Base-by-base conservation (phyloP, 352 stramenopile genomes). In the Elongisporangium senticosum region DNA sequence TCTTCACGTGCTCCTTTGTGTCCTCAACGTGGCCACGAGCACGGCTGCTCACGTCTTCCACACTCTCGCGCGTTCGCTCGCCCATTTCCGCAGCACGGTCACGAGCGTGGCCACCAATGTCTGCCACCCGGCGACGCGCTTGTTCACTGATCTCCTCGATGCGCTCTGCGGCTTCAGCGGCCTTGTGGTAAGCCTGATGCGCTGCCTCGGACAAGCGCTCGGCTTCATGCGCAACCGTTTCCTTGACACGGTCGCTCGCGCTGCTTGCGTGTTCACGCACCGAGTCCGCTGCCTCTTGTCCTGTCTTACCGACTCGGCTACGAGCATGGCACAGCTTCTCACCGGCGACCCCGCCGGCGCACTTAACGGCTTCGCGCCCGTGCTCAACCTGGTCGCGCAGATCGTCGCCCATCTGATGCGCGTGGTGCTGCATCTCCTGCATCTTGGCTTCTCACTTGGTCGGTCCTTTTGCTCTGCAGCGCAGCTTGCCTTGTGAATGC, bases 341-440 rank as follows among this genome's bases (percentile, higher is more conserved):
- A 3, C 61, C 53, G 28, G 56, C 47, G 28, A 55, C 52, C 14
- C 21, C 59, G 13, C 54, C 54, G 1, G 47, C 28, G 17, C 54
- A 49, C 28, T 61, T 55, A 1, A 49, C 54, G 28, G 49, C 37
- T 19, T 64, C 59, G 49, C 61, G 19, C 0, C 51, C 26, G 47
- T 64, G 49, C 39, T 79, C 66, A 7, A 81, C 58, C 19, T 80
- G 67, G 15, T 77, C 71, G 10, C 76, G 24, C 23, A 69, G 78
- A 39, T 59, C 58, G 51, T 71, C 33, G 33, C 7, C 33, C 33
- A 43, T 43, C 33, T 61, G 11, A 17, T 26, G 49, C 26, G 3
- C 43, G 10, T 53, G 13, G 24, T 53, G 23, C n/a, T 37, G 54
- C 19, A 53, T 40, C 55, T 24, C 19, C 2, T 17, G 8, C 33